Percentiles rank a stretch among this genome's conserved stretches.
Conservation (phyloP, 2,329 filamentous ascomycete species). For the Cytospora chrysosperma region DNA sequence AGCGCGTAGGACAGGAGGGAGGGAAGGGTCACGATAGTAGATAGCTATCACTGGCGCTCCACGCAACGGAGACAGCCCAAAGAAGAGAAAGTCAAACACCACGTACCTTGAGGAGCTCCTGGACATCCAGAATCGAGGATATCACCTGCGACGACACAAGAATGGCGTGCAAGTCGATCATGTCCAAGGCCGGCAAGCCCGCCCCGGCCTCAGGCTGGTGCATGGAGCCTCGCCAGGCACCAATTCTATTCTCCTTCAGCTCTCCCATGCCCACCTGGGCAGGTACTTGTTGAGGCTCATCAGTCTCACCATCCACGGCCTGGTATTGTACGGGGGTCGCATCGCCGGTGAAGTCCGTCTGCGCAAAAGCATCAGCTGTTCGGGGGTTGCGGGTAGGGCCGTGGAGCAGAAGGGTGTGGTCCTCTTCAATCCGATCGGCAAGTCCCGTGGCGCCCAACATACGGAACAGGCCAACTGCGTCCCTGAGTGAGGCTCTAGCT, state of each 20-base stretch:
- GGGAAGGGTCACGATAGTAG: neutral
- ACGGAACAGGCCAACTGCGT: constrained; percentile 66
- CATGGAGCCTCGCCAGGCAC: constrained; percentile 63
- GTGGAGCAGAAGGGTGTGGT: constrained; percentile 66
- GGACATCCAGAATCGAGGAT: constrained; percentile 73
- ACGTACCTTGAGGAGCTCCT: constrained; percentile 62
- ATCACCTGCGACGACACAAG: constrained; percentile 77
- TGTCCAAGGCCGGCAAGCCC: constrained; percentile 72
- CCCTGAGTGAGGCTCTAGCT: constrained; percentile 66
- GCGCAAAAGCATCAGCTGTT: constrained; percentile 62
- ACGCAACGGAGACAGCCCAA: neutral
- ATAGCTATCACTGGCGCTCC: neutral
- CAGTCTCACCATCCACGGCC: constrained; percentile 45
- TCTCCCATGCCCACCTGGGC: constrained; percentile 47
- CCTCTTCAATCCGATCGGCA: constrained; percentile 64
- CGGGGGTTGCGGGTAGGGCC: constrained; percentile 58
- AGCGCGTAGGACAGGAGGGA: neutral
- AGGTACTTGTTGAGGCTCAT: constrained; percentile 41
- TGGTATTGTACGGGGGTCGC: constrained; percentile 52
- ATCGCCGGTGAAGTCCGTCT: constrained; percentile 69
- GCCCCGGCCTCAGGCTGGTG: constrained; percentile 56
- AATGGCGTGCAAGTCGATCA: constrained; percentile 79
- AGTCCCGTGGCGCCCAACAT: constrained; percentile 69
- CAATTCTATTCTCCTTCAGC: constrained; percentile 57
- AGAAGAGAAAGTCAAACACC: neutral